Conservation (phyloP, 169 alveolate genomes). For the Prorocentrum cordatum region DNA sequence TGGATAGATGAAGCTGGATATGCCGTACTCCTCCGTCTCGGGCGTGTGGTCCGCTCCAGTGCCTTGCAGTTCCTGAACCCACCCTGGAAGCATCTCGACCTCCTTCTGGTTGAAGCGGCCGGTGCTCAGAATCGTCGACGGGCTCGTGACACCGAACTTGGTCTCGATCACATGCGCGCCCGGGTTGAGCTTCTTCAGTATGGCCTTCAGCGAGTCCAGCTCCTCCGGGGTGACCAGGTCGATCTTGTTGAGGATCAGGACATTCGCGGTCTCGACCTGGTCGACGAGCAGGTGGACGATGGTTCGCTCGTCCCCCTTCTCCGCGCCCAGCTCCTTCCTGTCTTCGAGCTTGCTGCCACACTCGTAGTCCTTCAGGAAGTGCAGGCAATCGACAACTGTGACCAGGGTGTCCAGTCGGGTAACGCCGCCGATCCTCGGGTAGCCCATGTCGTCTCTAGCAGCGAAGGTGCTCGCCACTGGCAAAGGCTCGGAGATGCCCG, state of each 20-base stretch:
- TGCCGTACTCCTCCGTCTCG: too few relatives aligned
- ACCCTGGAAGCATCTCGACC: too few relatives aligned
- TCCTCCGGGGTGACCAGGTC: background rate
- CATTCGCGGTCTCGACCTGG: conserved; percentile 22
- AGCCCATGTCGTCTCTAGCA: background rate
- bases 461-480: conserved; percentile 56
- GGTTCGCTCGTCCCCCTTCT: conserved; percentile 2
- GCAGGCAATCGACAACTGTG: conserved; percentile 17
- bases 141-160: background rate
- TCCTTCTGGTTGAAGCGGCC: too few relatives aligned
- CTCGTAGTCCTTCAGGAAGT: conserved; percentile 1
- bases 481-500: conserved; percentile 59
- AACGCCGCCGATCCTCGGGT: background rate
- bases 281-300: background rate
- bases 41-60: too few relatives aligned
- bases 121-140: too few relatives aligned
- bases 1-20: too few relatives aligned
- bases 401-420: conserved; percentile 44
- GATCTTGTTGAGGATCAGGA: conserved; percentile 7
- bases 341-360: background rate
- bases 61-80: too few relatives aligned
- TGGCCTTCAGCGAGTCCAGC: background rate
- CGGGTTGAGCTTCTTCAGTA: conserved; percentile 14
- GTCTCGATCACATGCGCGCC: background rate
- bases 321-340: conserved; percentile 10